These are phyloP conservation scores for Bromus sterilis DNA, from an alignment of 176 grass and related monocot genomes.

Conservation along the genomic window DNA sequence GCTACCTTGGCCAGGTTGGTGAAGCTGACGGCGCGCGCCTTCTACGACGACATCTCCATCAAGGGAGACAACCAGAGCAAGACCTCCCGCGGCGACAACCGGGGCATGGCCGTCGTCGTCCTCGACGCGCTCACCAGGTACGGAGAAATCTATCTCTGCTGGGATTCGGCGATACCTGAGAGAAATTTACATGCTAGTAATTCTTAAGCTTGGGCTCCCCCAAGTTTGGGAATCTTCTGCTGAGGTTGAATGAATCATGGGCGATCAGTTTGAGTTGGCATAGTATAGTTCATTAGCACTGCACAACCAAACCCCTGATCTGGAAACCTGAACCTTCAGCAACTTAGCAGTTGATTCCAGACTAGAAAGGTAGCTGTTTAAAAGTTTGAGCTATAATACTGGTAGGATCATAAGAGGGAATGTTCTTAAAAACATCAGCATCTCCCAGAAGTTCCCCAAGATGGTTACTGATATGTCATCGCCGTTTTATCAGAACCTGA, in stretches of 20 bases:
- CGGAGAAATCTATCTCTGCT: not conserved
- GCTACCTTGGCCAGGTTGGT: slow-evolving; percentile 44
- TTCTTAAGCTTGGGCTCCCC: not conserved
- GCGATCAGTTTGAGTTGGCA: not conserved
- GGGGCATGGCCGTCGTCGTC: slow-evolving; percentile 95
- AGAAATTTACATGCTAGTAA: not conserved
- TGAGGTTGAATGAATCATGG: not conserved
- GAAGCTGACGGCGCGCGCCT: slow-evolving; percentile 78
- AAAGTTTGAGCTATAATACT: no score
- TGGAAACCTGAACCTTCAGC: no score
- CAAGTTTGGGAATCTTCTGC: not conserved
- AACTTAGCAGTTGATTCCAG: no score
- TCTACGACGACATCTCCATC: slow-evolving; percentile 89
- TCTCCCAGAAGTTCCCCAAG: no score
- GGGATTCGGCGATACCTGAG: not conserved
- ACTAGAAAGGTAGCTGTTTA: no score
- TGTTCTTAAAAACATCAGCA: no score
- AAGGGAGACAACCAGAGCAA: slow-evolving; percentile 95
- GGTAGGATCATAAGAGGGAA: no score
- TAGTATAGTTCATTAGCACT: not conserved
- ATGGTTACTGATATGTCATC: not conserved
- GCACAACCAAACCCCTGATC: no score
- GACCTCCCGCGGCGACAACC: slow-evolving; percentile 85
- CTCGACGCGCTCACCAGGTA: slow-evolving; percentile 87
- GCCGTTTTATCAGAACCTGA: not conserved